Evolutionary conservation across 352 stramenopile genomes (phyloP), one percentile per base, ranked within the genome.

Genomic region (Pythium myriotylum): DNA sequence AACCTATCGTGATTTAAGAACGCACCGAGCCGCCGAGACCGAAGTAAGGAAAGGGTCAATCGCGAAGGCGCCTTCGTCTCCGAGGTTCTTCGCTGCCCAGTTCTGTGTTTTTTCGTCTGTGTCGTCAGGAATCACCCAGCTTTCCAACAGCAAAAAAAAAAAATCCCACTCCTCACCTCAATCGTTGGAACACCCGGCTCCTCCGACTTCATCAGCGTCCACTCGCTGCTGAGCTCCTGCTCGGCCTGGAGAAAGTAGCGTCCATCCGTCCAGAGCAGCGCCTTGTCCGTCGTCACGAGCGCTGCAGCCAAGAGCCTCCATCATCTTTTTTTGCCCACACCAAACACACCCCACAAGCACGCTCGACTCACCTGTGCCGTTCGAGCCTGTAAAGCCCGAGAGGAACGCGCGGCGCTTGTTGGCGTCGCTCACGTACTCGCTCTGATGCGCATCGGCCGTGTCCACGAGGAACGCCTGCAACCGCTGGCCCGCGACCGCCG

Each of bases 201-300:
- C 41, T 97, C 94, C 22, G 79, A 72, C 72, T 98, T 98, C 93
- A 99, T 99, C 26, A 99, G 81, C 67, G 79, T 97, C 95, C 95
- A 99, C 9, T 92, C 86, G 10, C 76, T 72, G 63, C 94, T 92
- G 22, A 99, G 70, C 72, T 99, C 74, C 47, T 98, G 74, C 51
- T 91, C 82, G 14, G 97, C 98, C 79, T 99, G 97, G 43, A 99
- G 74, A 66, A 97, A 99, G 66, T 99, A 99, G 41, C 98, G 83
- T 0, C 96, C 97, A 65, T 99, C 97, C 6, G 97, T 99, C 97
- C 97, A 99, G 45, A 99, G 81, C 48, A 98, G 72, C 27, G 94
- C 95, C 62, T 97, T 81, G 22, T 88, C 77, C 4, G 58, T 54
- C 5, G 89, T 97, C 59, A 97, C 80, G 0, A 96, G 56, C 7